Evolutionary conservation across 2,329 filamentous ascomycete genomes (phyloP).

Genomic region (Cytospora piceae): DNA sequence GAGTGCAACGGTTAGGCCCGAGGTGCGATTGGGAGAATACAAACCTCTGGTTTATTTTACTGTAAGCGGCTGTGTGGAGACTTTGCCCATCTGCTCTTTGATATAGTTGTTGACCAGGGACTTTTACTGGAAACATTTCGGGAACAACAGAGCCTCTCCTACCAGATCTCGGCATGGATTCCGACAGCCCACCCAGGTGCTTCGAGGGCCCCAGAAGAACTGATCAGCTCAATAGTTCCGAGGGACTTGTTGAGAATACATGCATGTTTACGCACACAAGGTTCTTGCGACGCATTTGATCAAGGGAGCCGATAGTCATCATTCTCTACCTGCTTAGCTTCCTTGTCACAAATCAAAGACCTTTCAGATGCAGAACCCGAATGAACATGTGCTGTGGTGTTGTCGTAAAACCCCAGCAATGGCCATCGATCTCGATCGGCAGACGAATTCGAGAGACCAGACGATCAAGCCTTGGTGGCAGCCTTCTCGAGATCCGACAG

Average conservation of each 20-base stretch:
- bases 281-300: neutral
- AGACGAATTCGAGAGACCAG: neutral
- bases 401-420: neutral
- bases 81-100: too few relatives aligned
- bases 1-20: too few relatives aligned
- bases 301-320: neutral
- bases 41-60: too few relatives aligned
- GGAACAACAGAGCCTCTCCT: too few relatives aligned
- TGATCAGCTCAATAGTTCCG: neutral
- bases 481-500: constrained; percentile 66
- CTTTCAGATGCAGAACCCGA: neutral
- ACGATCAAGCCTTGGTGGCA: constrained; percentile 41
- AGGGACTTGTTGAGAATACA: neutral
- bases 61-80: too few relatives aligned
- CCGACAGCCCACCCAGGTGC: too few relatives aligned
- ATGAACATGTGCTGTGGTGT: neutral
- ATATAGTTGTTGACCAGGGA: too few relatives aligned
- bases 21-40: too few relatives aligned
- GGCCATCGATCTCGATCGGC: neutral
- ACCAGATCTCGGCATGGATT: too few relatives aligned
- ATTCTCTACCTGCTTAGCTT: constrained; percentile 2
- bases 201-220: neutral
- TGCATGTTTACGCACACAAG: neutral
- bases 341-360: neutral
- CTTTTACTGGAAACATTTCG: too few relatives aligned